Evolutionary conservation across 2,329 filamentous ascomycete species (phyloP).

Genomic region (Aspergillus sp.): DNA sequence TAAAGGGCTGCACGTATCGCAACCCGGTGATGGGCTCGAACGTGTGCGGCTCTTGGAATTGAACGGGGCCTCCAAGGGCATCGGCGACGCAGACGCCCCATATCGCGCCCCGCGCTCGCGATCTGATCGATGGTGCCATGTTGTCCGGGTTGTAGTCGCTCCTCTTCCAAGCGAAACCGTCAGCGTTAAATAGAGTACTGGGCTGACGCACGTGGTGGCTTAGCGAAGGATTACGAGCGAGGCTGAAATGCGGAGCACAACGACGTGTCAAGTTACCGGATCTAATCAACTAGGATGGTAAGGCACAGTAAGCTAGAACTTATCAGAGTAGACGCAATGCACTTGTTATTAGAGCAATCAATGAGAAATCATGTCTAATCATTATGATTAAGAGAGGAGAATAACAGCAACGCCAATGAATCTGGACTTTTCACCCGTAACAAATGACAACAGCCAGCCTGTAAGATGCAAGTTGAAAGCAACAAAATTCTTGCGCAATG

Average conservation of each 20-base stretch:
- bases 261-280: neutral
- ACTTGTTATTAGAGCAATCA: too few relatives aligned
- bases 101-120: conserved; percentile 27
- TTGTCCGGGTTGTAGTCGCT: neutral
- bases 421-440: neutral
- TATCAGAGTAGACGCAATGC: neutral
- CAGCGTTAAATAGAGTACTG: too few relatives aligned
- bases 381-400: neutral
- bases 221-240: neutral
- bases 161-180: neutral
- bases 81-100: conserved; percentile 43
- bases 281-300: neutral
- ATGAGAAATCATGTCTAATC: too few relatives aligned
- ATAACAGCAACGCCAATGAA: neutral
- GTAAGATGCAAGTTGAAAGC: too few relatives aligned
- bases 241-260: neutral
- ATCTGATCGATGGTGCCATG: neutral
- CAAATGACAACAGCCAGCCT: too few relatives aligned
- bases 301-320: neutral
- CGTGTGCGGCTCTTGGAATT: conserved; percentile 35
- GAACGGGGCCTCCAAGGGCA: conserved; percentile 44
- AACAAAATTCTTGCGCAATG: neutral
- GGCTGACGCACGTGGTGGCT: too few relatives aligned
- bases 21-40: conserved; percentile 37
- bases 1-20: conserved; percentile 32